A percentile compares a stretch with the other conserved stretches of the same genome.
These are phyloP conservation scores for Hirsutella rhossiliensis DNA, from an alignment of 2,329 filamentous ascomycete species.

Conservation along the genomic window DNA sequence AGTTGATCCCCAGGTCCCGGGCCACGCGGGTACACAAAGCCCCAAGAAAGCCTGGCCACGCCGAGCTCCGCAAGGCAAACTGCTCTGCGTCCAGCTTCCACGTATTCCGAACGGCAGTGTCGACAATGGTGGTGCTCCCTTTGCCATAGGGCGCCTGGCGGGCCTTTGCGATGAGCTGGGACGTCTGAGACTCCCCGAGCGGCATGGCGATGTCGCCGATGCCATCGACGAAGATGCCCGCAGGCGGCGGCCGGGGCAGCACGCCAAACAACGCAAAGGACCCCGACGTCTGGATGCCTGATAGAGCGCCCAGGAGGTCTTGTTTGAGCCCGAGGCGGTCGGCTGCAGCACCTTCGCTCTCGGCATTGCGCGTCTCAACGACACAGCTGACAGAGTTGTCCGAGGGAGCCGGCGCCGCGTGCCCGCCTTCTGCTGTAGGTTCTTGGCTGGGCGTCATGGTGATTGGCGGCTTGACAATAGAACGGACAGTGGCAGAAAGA, in stretches of 20 bases:
- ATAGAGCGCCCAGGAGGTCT: constrained; percentile 4
- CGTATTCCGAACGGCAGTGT: constrained; percentile 26
- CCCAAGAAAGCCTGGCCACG: constrained; percentile 17
- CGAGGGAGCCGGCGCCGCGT: too few relatives aligned
- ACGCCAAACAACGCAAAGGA: constrained; percentile 7
- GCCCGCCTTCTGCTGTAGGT: too few relatives aligned
- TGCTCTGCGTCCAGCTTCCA: constrained; percentile 28
- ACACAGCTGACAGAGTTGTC: too few relatives aligned
- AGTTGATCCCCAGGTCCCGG: constrained; percentile 18
- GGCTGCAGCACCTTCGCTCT: too few relatives aligned
- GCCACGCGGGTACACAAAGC: constrained; percentile 12
- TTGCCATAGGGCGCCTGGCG: constrained; percentile 21
- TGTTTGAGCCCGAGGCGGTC: not conserved
- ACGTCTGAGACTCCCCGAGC: constrained; percentile 11
- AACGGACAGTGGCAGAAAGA: too few relatives aligned
- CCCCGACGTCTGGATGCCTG: constrained; percentile 4
- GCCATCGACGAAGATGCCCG: constrained; percentile 5
- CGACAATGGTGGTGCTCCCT: constrained; percentile 25
- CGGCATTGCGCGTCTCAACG: too few relatives aligned
- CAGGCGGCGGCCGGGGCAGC: constrained; percentile 1
- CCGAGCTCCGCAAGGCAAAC: constrained; percentile 22
- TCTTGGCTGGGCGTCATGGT: too few relatives aligned
- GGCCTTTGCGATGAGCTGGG: constrained; percentile 10
- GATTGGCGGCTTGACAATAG: too few relatives aligned
- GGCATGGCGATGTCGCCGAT: constrained; percentile 13